Percentiles rank a stretch among this genome's conserved stretches.
Conservation (phyloP, 306 rosid genomes). For the Canavalia ensiformis region DNA sequence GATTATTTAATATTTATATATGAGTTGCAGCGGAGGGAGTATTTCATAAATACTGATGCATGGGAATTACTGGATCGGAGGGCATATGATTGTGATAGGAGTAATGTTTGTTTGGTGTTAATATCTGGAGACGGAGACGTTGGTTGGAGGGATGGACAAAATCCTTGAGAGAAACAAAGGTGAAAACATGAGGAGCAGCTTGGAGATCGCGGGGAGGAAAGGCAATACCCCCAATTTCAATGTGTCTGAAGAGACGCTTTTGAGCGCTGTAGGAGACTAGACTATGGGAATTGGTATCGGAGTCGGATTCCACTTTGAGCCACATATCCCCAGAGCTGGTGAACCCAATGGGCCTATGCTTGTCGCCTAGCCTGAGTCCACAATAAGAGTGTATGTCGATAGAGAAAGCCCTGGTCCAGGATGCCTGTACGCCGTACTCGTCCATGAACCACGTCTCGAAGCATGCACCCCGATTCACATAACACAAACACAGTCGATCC, state of each 20-base stretch:
- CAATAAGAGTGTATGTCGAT: constrained; percentile 39
- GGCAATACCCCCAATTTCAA: constrained; percentile 11
- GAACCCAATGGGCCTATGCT: constrained; percentile 49
- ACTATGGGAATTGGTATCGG: background rate
- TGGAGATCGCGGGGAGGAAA: constrained; percentile 10
- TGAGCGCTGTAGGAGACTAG: constrained; percentile 42
- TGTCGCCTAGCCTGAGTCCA: constrained; percentile 39
- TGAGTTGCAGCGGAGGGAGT: too few relatives aligned
- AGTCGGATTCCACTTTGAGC: constrained; percentile 42
- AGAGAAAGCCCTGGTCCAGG: constrained; percentile 38
- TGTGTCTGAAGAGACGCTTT: constrained; percentile 22
- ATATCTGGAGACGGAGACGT: constrained; percentile 4
- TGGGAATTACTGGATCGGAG: too few relatives aligned
- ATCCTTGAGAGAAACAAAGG: constrained; percentile 40
- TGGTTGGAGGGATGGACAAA: background rate
- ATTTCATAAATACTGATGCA: too few relatives aligned
- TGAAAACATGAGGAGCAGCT: constrained; percentile 47
- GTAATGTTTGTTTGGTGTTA: background rate
- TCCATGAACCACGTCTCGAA: constrained; percentile 51
- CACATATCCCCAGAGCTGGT: constrained; percentile 51
- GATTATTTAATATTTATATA: too few relatives aligned
- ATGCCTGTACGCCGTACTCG: constrained; percentile 27
- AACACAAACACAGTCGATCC: constrained; percentile 48
- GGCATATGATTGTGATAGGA: too few relatives aligned
- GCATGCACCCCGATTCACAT: background rate